These are phyloP conservation scores for Pythium scleroteichum DNA, from an alignment of 352 stramenopile genomes.

Conservation along the genomic window DNA sequence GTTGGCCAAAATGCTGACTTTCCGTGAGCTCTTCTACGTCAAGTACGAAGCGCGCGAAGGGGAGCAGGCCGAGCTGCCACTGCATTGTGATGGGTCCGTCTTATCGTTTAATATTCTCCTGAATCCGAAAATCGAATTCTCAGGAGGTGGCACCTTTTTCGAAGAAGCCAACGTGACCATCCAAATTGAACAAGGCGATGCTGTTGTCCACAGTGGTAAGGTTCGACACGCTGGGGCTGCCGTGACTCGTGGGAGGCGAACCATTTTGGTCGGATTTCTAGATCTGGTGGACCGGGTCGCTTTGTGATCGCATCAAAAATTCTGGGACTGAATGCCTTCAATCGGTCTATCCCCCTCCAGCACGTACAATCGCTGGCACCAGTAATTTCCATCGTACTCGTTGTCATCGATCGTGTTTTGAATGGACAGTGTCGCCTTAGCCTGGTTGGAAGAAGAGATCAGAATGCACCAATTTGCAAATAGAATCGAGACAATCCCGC, in stretches of 20 bases:
- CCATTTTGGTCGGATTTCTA: constrained; percentile 94
- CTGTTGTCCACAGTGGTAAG: constrained; percentile 91
- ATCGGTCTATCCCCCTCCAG: constrained; percentile 76
- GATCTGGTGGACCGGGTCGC: constrained; percentile 63
- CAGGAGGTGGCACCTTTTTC: constrained; percentile 93
- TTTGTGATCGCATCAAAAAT: constrained; percentile 38
- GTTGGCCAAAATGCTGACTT: constrained; percentile 49
- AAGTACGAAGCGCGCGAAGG: constrained; percentile 73
- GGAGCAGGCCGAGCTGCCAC: constrained; percentile 73
- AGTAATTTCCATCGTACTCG: constrained; percentile 71
- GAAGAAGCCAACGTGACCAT: constrained; percentile 68
- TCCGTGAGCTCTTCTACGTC: constrained; percentile 88
- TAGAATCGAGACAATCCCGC: constrained; percentile 6
- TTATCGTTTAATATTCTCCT: constrained; percentile 95
- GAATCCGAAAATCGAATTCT: constrained; percentile 80
- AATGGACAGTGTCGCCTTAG: constrained; percentile 76
- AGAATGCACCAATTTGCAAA: too few relatives aligned
- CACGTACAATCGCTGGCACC: constrained; percentile 72
- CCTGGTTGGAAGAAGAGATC: constrained; percentile 39
- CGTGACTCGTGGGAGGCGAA: constrained; percentile 78
- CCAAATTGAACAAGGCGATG: constrained; percentile 83
- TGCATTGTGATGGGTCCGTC: constrained; percentile 93
- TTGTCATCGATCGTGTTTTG: constrained; percentile 67
- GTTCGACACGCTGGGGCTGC: constrained; percentile 89
- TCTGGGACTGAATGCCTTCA: constrained; percentile 76